phyloP scores from a whole-genome alignment of 2,329 filamentous ascomycete species.

The Trichophyton rubrum region DNA sequence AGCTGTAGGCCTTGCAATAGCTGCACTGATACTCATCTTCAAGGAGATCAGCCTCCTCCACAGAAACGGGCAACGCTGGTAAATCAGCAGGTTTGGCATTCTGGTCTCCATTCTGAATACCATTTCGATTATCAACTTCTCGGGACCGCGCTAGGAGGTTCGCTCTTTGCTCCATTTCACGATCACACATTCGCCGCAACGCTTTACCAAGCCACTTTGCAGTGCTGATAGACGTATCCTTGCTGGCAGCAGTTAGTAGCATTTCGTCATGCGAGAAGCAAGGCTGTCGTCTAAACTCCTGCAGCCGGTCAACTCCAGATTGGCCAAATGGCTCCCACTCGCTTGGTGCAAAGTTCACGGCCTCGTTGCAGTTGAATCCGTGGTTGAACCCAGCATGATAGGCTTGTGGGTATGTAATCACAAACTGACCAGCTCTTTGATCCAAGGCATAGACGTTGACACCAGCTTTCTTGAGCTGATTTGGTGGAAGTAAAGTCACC shows the following conservation, averaged over 20 bases:
- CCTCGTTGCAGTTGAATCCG: conserved; percentile 97
- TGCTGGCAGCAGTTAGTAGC: conserved; percentile 76
- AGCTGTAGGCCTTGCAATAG: conserved; percentile 86
- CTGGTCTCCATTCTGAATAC: conserved; percentile 41
- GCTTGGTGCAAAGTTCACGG: conserved; percentile 88
- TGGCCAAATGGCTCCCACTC: conserved; percentile 95
- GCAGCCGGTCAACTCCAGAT: conserved; percentile 70
- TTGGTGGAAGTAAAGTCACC: conserved; percentile 87
- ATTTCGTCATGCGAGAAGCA: conserved; percentile 97
- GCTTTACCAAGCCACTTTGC: conserved; percentile 92
- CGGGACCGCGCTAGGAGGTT: conserved; percentile 56
- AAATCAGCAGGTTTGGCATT: conserved; percentile 22
- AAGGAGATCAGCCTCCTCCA: conserved; percentile 61
- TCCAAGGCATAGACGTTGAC: conserved; percentile 92
- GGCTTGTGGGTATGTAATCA: conserved; percentile 91
- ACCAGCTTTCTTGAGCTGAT: conserved; percentile 82
- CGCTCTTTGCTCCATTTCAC: conserved; percentile 57
- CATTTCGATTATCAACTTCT: conserved; percentile 35
- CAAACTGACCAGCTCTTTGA: conserved; percentile 87
- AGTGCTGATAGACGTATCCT: conserved; percentile 69
- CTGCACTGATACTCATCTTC: conserved; percentile 89
- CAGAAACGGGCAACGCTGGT: conserved; percentile 50
- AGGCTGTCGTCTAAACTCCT: conserved; percentile 77
- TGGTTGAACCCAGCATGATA: conserved; percentile 99
- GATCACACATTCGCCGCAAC: conserved; percentile 60